Percentiles rank a stretch among this genome's conserved stretches.
Conservation (phyloP, 192 early-diverging fungal species). For the Dispira simplex region DNA sequence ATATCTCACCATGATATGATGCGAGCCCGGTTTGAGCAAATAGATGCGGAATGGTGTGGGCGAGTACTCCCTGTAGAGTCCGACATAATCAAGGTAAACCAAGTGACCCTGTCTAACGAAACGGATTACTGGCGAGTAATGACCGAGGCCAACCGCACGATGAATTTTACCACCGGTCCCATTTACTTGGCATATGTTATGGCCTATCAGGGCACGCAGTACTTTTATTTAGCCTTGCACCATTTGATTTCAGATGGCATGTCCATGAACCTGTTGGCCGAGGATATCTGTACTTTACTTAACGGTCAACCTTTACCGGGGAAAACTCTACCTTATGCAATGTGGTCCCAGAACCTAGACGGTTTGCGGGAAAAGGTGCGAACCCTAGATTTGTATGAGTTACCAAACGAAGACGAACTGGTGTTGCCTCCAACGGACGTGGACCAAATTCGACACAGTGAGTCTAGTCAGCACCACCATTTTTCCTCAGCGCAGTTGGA, state of each 20-base stretch:
- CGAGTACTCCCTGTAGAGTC: neutral
- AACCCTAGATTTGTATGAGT: neutral
- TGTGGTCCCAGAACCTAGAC: neutral
- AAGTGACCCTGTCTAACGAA: neutral
- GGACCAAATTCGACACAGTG: neutral
- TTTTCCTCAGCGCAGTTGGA: neutral
- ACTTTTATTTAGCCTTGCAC: neutral
- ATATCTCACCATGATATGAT: no score
- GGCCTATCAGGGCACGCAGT: neutral
- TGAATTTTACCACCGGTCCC: neutral
- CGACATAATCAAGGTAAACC: no score
- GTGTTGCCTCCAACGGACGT: neutral
- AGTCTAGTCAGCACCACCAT: neutral
- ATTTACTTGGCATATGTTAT: neutral
- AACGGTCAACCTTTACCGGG: neutral
- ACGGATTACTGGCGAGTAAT: neutral
- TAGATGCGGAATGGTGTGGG: neutral
- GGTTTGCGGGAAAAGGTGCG: neutral
- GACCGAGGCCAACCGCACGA: neutral
- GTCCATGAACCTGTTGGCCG: neutral
- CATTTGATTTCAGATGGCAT: neutral
- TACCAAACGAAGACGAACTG: neutral
- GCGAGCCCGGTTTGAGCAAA: neutral
- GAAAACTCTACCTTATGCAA: neutral
- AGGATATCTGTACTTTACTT: neutral